phyloP scores from a whole-genome alignment of 106 monocot genomes.

The Phalaenopsis aphrodite region DNA sequence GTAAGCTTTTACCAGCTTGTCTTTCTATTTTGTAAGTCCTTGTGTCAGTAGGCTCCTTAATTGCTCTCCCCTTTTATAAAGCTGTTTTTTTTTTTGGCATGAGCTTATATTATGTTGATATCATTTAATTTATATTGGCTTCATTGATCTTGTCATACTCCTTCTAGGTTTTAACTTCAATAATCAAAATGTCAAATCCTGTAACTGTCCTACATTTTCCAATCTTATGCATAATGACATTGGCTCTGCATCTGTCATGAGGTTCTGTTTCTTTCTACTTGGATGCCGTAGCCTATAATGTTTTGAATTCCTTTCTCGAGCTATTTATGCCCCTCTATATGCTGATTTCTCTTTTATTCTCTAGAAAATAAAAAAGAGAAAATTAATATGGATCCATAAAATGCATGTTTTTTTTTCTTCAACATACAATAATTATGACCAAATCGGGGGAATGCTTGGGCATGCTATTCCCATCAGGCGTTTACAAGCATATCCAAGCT shows the following conservation, averaged over 20 bases:
- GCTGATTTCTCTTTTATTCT: constrained; percentile 3
- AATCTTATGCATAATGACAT: neutral
- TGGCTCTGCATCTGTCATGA: neutral
- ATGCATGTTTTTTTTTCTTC: neutral
- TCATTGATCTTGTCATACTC: neutral
- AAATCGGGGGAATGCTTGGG: neutral
- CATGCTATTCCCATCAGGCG: neutral
- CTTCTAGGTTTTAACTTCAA: neutral
- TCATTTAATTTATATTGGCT: neutral
- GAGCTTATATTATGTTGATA: neutral
- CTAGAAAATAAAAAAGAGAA: neutral
- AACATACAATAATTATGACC: too few species aligned
- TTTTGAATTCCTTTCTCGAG: neutral
- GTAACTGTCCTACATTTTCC: neutral
- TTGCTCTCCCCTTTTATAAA: neutral
- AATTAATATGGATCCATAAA: neutral
- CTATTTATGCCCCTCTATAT: neutral
- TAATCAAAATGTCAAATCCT: neutral
- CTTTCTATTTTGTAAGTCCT: neutral
- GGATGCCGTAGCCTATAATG: neutral
- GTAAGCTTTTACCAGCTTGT: neutral
- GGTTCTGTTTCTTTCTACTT: neutral
- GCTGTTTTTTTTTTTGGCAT: neutral
- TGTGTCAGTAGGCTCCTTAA: neutral
- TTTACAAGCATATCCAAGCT: neutral